Percentiles rank a stretch among this genome's conserved stretches.
These are phyloP conservation scores for Podaxis carcinomalis DNA, from an alignment of 768 basidiomycete genomes.

Conservation along the genomic window DNA sequence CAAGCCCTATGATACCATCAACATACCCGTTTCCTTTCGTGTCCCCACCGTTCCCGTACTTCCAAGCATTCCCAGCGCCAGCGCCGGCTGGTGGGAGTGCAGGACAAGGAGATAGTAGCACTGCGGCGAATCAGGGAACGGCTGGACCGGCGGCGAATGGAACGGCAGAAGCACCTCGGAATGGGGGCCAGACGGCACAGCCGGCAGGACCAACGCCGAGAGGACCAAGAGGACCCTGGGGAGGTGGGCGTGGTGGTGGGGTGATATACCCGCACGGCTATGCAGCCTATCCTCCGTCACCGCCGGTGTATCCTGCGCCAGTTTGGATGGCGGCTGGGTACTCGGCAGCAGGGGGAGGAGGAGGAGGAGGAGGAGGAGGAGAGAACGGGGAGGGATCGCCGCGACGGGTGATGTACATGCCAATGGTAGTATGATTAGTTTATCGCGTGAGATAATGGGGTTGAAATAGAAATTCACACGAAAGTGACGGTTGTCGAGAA, in stretches of 20 bases:
- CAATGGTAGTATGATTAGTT: neutral
- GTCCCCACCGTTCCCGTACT: constrained; percentile 4
- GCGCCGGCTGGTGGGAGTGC: neutral
- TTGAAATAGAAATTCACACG: neutral
- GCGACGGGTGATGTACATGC: constrained; percentile 4
- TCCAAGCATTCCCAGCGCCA: constrained; percentile 1
- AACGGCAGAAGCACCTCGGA: neutral
- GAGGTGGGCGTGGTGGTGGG: neutral
- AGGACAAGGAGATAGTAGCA: neutral
- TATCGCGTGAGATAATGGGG: neutral
- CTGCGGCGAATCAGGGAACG: constrained; percentile 3
- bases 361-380: neutral
- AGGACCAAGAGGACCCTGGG: neutral
- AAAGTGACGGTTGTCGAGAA: neutral
- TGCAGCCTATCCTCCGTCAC: neutral
- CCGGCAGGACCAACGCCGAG: neutral
- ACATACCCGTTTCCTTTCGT: constrained; percentile 5
- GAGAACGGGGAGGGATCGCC: neutral
- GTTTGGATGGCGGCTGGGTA: neutral
- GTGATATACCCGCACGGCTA: constrained; percentile 2
- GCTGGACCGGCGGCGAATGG: neutral
- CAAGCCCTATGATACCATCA: constrained; percentile 4
- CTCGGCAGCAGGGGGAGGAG: neutral
- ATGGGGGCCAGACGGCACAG: neutral
- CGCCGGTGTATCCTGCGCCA: neutral